These are phyloP conservation scores for Galerina marginata DNA, from an alignment of 768 basidiomycete genomes.

Conservation along the genomic window DNA sequence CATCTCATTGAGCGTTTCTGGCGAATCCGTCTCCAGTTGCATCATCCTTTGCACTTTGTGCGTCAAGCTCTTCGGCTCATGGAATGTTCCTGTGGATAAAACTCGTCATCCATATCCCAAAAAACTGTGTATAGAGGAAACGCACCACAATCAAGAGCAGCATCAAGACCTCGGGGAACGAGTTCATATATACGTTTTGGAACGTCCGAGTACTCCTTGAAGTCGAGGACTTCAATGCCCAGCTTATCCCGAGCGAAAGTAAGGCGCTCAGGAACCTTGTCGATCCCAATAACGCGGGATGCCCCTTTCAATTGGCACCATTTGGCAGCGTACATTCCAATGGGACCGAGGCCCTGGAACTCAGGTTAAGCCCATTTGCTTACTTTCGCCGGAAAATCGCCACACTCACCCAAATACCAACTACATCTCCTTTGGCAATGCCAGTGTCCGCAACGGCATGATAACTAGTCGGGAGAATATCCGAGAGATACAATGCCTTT, in stretches of 20 bases:
- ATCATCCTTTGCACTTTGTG: slow-evolving; percentile 74
- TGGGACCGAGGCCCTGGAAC: slow-evolving; percentile 64
- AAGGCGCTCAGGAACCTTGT: slow-evolving; percentile 53
- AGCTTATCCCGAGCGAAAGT: slow-evolving; percentile 50
- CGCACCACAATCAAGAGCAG: slow-evolving; percentile 57
- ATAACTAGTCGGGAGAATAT: slow-evolving; percentile 75
- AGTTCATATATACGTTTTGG: slow-evolving; percentile 61
- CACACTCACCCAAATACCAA: slow-evolving; percentile 68
- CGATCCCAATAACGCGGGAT: slow-evolving; percentile 72
- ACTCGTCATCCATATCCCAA: background rate
- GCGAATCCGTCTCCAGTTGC: slow-evolving; percentile 77
- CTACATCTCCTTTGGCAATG: slow-evolving; percentile 72
- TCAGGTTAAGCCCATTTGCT: background rate
- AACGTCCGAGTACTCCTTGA: slow-evolving; percentile 54
- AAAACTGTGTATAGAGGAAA: background rate
- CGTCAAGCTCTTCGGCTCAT: slow-evolving; percentile 66
- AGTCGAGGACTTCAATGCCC: slow-evolving; percentile 65
- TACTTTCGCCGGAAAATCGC: background rate
- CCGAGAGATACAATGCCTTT: slow-evolving; percentile 59
- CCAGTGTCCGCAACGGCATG: slow-evolving; percentile 77
- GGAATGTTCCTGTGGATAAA: slow-evolving; percentile 57
- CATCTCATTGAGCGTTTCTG: slow-evolving; percentile 64
- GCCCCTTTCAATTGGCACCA: slow-evolving; percentile 75
- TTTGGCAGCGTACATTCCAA: slow-evolving; percentile 63
- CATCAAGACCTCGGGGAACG: slow-evolving; percentile 69